Base-by-base conservation (phyloP, 2,329 filamentous ascomycete genomes). In the Kalmusia sp. region DNA sequence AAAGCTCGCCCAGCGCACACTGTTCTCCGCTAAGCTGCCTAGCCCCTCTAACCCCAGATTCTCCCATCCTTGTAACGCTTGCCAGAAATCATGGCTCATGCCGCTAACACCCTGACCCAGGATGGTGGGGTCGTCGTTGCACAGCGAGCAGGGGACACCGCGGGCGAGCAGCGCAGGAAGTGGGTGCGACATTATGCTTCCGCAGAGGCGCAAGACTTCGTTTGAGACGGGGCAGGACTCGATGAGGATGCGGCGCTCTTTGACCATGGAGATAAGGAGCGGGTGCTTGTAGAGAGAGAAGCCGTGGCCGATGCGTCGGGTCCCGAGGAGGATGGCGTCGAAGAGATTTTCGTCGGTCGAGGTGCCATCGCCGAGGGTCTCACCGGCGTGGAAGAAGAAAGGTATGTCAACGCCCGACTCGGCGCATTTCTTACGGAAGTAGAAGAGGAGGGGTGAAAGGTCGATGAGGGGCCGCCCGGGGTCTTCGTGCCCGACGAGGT, bases 311-410 rank as follows among this genome's bases (percentile, higher is more conserved):
- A 99, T 96, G 54, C 95, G 86, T 48, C 93, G 82, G 0, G 92
- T 93, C 2, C 92, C 93, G 5, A 98, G 83, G 7, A 97, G 78
- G 12, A 98, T 83, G 0, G 92, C 92, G 71, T 97, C 93, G 71
- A 92, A 96, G 3, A 98, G 82, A 73, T 97, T 97, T 58, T 86
- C 80, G 67, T 97, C 93, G 0, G 89, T 88, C 17, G 80, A 82
- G 62, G 87, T 87, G 24, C 92, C 92, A 55, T 90, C 87, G 14
- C 91, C 92, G 0, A 96, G 84, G 28, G 87, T 91, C 76, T 97
- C 93, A 59, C 93, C 93, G 0, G 93, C 93, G 72, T 97, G 93
- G 79, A 98, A 96, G 80, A 96, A 96, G 79, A 97, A 96, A 1
- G 93, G 93, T 8, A 99, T 87, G 44, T 92, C 86, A 31, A 97